phyloP scores from a whole-genome alignment of 2,329 filamentous ascomycete genomes.

The Corniculantispora saksenae region DNA sequence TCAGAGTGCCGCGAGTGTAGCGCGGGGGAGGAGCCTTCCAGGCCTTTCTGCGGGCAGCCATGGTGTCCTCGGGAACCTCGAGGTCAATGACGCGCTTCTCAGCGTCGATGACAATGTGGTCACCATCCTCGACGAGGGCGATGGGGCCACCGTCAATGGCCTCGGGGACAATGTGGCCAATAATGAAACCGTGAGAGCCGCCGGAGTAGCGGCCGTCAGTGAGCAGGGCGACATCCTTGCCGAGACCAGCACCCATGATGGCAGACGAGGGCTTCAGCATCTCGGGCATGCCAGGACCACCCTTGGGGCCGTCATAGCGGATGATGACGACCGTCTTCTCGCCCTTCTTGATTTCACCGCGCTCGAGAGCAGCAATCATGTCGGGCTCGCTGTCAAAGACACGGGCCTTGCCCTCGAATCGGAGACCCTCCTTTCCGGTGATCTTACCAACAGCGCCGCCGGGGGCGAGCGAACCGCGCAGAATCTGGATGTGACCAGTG shows the following conservation, averaged over 20 bases:
- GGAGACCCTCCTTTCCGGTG: constrained; percentile 88
- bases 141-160: constrained; percentile 85
- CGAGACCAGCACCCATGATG: constrained; percentile 87
- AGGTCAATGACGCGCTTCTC: constrained; percentile 70
- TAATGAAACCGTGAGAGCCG: constrained; percentile 82
- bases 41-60: constrained; percentile 55
- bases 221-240: constrained; percentile 72
- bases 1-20: constrained; percentile 65
- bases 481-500: constrained; percentile 84
- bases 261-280: constrained; percentile 91
- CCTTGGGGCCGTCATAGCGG: constrained; percentile 90
- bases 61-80: constrained; percentile 65
- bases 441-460: constrained; percentile 93
- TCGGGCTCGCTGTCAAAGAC: constrained; percentile 87
- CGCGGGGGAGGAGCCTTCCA: constrained; percentile 64
- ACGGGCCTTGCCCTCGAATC: constrained; percentile 76
- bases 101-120: constrained; percentile 79
- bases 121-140: constrained; percentile 77
- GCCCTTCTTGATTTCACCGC: constrained; percentile 76
- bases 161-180: constrained; percentile 85
- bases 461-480: constrained; percentile 84
- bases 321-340: constrained; percentile 91
- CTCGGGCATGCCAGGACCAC: constrained; percentile 92
- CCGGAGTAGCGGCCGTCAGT: constrained; percentile 78
- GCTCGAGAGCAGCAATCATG: constrained; percentile 75